A percentile compares a stretch with the other conserved stretches of the same genome.
These are phyloP conservation scores for Tulasnella sp. DNA, from an alignment of 768 basidiomycete genomes.

Conservation along the genomic window DNA sequence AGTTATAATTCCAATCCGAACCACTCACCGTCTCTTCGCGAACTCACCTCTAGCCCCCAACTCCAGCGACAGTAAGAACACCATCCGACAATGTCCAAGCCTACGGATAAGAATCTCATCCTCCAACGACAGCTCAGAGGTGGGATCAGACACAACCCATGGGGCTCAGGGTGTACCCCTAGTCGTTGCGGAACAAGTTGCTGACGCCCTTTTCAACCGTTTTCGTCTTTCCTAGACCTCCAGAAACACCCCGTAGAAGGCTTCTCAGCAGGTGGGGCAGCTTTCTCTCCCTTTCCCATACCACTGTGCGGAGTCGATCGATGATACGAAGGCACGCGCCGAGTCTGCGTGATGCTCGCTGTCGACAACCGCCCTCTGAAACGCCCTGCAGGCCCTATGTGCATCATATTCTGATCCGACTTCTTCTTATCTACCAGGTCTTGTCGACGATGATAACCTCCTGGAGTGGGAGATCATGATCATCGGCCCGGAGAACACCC, in stretches of 20 bases:
- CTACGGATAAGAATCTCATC: constrained; percentile 50
- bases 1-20: constrained; percentile 15
- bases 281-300: constrained; percentile 28
- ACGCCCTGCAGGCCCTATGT: constrained; percentile 43
- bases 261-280: constrained; percentile 82
- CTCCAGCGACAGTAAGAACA: background rate
- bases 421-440: constrained; percentile 55
- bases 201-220: background rate
- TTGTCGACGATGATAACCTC: constrained; percentile 92
- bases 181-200: background rate
- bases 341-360: background rate
- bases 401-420: constrained; percentile 44
- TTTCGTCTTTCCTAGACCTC: constrained; percentile 57
- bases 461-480: constrained; percentile 97
- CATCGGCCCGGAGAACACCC: constrained; percentile 61
- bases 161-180: constrained; percentile 26
- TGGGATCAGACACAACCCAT: background rate
- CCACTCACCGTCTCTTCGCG: background rate
- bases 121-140: constrained; percentile 70
- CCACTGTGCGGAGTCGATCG: constrained; percentile 33
- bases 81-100: background rate
- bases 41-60: background rate
- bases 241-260: constrained; percentile 94
- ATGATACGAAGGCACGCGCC: constrained; percentile 12
- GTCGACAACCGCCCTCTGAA: background rate